phyloP scores from a whole-genome alignment of 2,329 filamentous ascomycete genomes.

The Colletotrichum echinochloae region DNA sequence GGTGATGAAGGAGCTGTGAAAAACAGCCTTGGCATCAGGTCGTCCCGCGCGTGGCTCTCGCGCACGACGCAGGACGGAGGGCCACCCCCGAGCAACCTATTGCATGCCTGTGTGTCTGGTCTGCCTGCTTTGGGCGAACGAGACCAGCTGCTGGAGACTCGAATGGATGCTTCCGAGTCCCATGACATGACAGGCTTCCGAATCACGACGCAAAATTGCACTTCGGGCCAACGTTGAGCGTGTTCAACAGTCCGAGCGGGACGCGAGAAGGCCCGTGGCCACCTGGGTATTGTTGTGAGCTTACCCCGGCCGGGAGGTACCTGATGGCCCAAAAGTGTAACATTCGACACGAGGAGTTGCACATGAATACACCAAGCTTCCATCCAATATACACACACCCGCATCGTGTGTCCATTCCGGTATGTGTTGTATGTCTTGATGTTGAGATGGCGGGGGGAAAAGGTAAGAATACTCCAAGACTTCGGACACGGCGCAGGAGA shows the following conservation, averaged over 20 bases:
- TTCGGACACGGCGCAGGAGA: not conserved
- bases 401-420: not conserved
- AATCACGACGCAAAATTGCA: not conserved
- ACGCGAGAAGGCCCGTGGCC: not conserved
- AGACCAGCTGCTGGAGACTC: not conserved
- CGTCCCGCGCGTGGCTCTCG: not conserved
- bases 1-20: conserved; percentile 70
- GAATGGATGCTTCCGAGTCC: too few species aligned
- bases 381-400: too few species aligned
- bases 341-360: not conserved
- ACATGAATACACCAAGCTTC: not conserved
- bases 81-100: not conserved
- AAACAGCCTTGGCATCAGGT: too few species aligned
- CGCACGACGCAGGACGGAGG: not conserved
- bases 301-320: not conserved
- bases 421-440: not conserved
- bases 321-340: not conserved
- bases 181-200: not conserved
- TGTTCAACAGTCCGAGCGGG: not conserved
- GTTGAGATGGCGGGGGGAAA: not conserved
- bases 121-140: not conserved
- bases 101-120: too few species aligned
- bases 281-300: too few species aligned
- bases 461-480: too few species aligned
- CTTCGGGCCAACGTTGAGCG: not conserved